These are phyloP conservation scores for Beauveria australis DNA, from an alignment of 2,329 filamentous ascomycete species.

Conservation along the genomic window DNA sequence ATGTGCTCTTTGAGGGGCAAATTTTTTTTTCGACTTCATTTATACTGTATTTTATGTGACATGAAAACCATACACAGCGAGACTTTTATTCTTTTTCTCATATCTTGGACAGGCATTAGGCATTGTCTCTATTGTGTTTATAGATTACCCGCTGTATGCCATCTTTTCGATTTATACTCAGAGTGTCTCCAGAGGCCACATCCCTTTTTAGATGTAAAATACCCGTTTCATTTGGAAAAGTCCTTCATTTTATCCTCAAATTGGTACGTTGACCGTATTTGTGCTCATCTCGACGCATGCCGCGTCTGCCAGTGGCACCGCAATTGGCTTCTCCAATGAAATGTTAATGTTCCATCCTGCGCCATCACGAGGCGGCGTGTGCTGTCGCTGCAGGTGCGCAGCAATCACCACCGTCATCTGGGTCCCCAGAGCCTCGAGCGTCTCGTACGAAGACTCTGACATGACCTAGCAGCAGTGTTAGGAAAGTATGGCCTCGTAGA, in stretches of 20 bases:
- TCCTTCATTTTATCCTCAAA: not conserved
- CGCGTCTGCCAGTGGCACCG: slow-evolving; percentile 63
- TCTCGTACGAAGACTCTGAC: slow-evolving; percentile 50
- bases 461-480: slow-evolving; percentile 23
- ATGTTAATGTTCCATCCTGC: slow-evolving; percentile 48
- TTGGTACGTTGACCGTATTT: slow-evolving; percentile 16
- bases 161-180: not conserved
- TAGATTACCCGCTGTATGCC: not conserved
- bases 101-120: not conserved
- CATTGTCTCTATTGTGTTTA: not conserved
- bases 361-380: slow-evolving; percentile 11
- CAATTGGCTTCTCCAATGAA: slow-evolving; percentile 62
- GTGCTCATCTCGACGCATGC: slow-evolving; percentile 51
- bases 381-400: slow-evolving; percentile 28
- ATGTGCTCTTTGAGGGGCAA: not conserved
- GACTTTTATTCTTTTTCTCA: not conserved
- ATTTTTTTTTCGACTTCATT: not conserved
- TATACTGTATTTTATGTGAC: slow-evolving; percentile 10
- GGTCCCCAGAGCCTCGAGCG: slow-evolving; percentile 52
- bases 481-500: not conserved
- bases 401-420: slow-evolving; percentile 39
- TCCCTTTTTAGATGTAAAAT: not conserved
- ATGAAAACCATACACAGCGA: slow-evolving; percentile 10
- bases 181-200: not conserved
- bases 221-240: not conserved